Base-by-base conservation (phyloP, 331 rosid species). In the Cucumis variabilis region DNA sequence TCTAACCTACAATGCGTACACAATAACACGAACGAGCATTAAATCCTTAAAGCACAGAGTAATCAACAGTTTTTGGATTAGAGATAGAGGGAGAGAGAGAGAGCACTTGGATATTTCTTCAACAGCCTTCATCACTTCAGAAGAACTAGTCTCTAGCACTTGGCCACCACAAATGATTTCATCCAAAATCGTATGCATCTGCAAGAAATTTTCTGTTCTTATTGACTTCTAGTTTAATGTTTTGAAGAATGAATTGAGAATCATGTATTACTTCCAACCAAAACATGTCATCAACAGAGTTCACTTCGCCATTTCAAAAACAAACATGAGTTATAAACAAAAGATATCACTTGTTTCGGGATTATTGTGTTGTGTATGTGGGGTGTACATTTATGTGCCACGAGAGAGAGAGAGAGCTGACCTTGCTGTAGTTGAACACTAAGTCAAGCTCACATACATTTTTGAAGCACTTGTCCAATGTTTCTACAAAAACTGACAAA, bases 371-470 rank as follows among this genome's bases (percentile, higher is more conserved):
- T 14, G 23, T 21, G 68, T 21, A 30, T 1, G 72, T 37, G 44
- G 44, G 44, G 44, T 37, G 44, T 37, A 37, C 28, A 48, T 48
- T 33, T 3, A 48, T 11, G 11, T 48, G 51, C 10, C 12, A 8
- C 10, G 51, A 48, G 16, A 41, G 87, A 46, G 82, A 75, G 84
- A 86, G 71, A 76, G 65, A 60, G 24, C 33, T 24, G 81, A 93
- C 98, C 99, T 97, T 97, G 92, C 94, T 93, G 89, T 96, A 97
- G 91, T 97, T 96, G 95, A 89, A 93, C 88, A 97, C 99, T 11
- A 97, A 86, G 63, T 97, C 99, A 76, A 96, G 95, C 96, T 97
- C 98, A 24, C 99, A 96, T 41, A 97, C 98, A 88, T 97, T 97
- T 92, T 89, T 93, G 98, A 96, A 94, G 96, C 98, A 97, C 89